Base-by-base conservation (phyloP, 495 filamentous ascomycete genomes). In the Daldinia concentrica region DNA sequence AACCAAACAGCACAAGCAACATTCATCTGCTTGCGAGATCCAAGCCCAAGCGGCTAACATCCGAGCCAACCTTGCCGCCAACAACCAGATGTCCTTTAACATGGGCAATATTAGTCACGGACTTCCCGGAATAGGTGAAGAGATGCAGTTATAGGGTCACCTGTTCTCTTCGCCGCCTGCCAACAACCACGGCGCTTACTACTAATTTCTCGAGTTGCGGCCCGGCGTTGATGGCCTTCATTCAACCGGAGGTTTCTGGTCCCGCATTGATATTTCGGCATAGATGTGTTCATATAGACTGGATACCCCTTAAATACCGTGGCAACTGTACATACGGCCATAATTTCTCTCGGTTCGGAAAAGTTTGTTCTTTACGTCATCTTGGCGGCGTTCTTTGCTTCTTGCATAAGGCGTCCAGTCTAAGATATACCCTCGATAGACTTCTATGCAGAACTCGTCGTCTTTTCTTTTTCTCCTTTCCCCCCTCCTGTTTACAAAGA, bases 1-100 rank as follows among this genome's bases (percentile, higher is more conserved):
- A 37, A 17, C 26, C 60, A 34, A 55, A 62, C 26, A 88, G 86
- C 92, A 95, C 83, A 93, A 93, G 77, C 89, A 90, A 64, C 92
- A 95, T 74, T 93, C 91, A 12, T 90, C 90, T n/a, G 87, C 88
- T 64, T 95, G 92, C 71, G 82, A 89, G 71, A 76, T 81, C 54
- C 74, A 87, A 52, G 76, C 76, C 8, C 76, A 76, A 58, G 76
- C 76, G 26, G 76, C 81, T 3, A 79, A 79, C 26, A 84, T 84
- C 74, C 77, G 82, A 65, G 76, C 75, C 52, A 78, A 78, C 54
- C 65, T 78, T 34, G 74, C 73, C 36, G 74, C 73, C 58, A 77
- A 75, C 62, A 74, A 54, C 59, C 73, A 76, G 51, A 71, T 79
- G 66, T 48, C 70, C 26, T 74, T 81, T 37, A 79, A 76, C 26